Percentiles rank a stretch among this genome's conserved stretches.
phyloP scores from a whole-genome alignment of 2,329 filamentous ascomycete genomes.

The Cylindrodendrum hubeiense region DNA sequence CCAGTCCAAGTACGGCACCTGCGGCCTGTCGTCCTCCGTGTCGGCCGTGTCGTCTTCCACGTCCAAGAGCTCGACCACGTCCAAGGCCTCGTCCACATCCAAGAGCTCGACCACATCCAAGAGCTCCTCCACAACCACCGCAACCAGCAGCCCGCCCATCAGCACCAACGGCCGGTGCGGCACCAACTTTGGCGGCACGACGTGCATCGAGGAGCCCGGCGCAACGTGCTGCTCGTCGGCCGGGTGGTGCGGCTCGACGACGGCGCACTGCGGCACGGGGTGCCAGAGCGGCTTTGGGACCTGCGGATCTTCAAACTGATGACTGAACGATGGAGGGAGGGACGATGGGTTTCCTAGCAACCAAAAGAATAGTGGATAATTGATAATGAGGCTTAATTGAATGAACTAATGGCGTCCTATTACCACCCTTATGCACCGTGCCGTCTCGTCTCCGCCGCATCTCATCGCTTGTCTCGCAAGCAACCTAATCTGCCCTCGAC shows the following conservation, averaged over 20 bases:
- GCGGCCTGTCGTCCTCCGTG: constrained; percentile 32
- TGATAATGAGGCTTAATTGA: constrained; percentile 1
- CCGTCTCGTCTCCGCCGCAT: neutral
- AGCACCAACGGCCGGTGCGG: constrained; percentile 47
- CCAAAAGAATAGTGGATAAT: neutral
- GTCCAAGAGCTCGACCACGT: too few relatives aligned
- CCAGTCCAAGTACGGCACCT: constrained; percentile 50
- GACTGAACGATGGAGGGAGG: neutral
- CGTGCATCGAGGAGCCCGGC: constrained; percentile 40
- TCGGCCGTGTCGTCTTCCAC: constrained; percentile 19
- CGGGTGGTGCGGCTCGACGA: constrained; percentile 54
- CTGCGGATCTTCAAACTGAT: constrained; percentile 30
- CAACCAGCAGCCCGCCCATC: constrained; percentile 12
- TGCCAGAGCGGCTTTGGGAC: constrained; percentile 52
- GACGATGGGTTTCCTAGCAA: neutral
- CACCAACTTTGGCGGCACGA: constrained; percentile 33
- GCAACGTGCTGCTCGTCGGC: constrained; percentile 46
- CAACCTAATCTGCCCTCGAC: neutral
- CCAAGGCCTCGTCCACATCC: constrained; percentile 13
- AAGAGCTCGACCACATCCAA: constrained; percentile 10
- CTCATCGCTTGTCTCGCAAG: neutral
- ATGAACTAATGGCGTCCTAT: neutral
- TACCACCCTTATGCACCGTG: neutral
- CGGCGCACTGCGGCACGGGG: constrained; percentile 54
- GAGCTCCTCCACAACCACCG: constrained; percentile 12